Percentiles rank a stretch among this genome's conserved stretches.
Conservation (phyloP, 2,329 filamentous ascomycete genomes). For the Malbranchea cinnamomea region DNA sequence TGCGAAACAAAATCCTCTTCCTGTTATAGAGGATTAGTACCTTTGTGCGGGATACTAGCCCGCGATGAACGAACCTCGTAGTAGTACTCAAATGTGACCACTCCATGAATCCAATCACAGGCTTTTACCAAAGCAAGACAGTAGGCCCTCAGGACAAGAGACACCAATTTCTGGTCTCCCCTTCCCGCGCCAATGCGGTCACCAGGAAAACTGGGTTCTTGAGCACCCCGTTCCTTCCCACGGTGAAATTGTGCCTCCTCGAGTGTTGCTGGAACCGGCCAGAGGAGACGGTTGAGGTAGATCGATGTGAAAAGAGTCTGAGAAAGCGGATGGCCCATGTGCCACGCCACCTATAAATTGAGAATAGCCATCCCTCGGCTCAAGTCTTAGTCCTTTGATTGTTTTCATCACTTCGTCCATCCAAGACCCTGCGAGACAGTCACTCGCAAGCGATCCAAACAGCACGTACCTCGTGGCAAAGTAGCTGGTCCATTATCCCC, state of each 20-base stretch:
- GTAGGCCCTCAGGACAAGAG: slow-evolving; percentile 63
- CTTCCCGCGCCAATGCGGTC: not conserved
- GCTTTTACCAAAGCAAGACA: slow-evolving; percentile 73
- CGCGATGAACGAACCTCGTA: slow-evolving; percentile 52
- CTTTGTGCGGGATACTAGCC: slow-evolving; percentile 1
- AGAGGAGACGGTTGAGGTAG: slow-evolving; percentile 72
- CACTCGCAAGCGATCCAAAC: slow-evolving; percentile 1
- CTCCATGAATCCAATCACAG: slow-evolving; percentile 62
- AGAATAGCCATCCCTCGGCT: slow-evolving; percentile 2
- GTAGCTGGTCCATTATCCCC: slow-evolving; percentile 84
- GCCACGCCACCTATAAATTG: slow-evolving; percentile 68
- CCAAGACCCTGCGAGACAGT: not conserved
- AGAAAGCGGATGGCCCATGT: slow-evolving; percentile 85
- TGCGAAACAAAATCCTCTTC: slow-evolving; percentile 96
- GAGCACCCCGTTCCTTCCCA: slow-evolving; percentile 4
- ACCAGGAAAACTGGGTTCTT: no score
- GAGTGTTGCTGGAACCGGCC: slow-evolving; percentile 49
- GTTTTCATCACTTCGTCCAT: slow-evolving; percentile 9
- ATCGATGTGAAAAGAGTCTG: slow-evolving; percentile 89
- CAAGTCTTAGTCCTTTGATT: slow-evolving; percentile 2
- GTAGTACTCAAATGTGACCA: slow-evolving; percentile 69
- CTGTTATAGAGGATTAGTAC: slow-evolving; percentile 27
- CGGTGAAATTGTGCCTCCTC: slow-evolving; percentile 48
- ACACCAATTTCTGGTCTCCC: slow-evolving; percentile 30
- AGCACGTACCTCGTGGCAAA: slow-evolving; percentile 62